Base-by-base conservation (phyloP, 169 alveolate species). In the Eimeria sp. region DNA sequence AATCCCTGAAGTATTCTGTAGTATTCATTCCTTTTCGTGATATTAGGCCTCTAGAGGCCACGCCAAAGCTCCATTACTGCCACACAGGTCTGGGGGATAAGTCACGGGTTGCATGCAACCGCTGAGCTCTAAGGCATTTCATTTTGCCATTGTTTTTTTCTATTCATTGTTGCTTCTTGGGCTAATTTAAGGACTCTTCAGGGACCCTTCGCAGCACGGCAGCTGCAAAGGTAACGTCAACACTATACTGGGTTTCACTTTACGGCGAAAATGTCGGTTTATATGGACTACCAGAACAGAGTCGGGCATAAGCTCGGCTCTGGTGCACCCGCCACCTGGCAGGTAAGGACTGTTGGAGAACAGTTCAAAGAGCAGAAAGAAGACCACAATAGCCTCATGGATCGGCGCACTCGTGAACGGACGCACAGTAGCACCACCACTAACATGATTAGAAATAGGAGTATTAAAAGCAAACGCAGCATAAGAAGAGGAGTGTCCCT, bases 301-400 rank as follows among this genome's bases (percentile, higher is more conserved):
- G 99, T 99, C 65, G 99, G 99, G 40, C 99, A 99, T 72, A 98
- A 99, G 97, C 98, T 99, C 47, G 99, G 99, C 84, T 98, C 99
- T 76, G 99, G 99, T 58, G 99, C 99, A 70, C 99, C 99, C 89
- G 99, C 99, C 88, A 98, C 99, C 47, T 97, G 99, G 49, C 99
- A 99, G 95, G 93, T 87, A 63, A 87, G 67, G 34, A 16, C 49
- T 25, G 61, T 45, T 51, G n/a, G n/a, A 80, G n/a, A n/a, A 40
- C 89, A 80, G 70, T 47, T 9, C 82, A 34, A 51, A 30, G 6
- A 16, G 54, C 82, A 30, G 54, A 30, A 5, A 6, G 14, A 40
- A 63, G 20, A 11, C 73, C 40, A 1, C 4, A 73, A n/a, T 54
- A 73, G 54, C 25, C 51, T 0, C 25, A 30, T n/a, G 83, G 47